Percentiles rank a stretch among this genome's conserved stretches.
phyloP scores from a whole-genome alignment of 139 green algal species.

The Limnomonas spitsbergensis region DNA sequence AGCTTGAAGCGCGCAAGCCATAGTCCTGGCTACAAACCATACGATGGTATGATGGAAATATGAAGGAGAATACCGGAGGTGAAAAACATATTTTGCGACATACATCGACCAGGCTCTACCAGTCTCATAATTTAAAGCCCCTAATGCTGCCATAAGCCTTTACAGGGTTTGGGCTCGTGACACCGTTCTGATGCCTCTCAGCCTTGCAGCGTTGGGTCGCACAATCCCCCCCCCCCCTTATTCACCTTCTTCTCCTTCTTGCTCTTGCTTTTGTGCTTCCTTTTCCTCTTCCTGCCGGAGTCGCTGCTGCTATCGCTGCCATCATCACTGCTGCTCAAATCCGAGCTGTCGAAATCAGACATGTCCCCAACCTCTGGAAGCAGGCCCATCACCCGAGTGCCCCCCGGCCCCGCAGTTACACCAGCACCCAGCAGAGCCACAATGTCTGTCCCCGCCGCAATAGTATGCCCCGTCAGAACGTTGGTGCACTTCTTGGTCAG shows the following conservation, averaged over 20 bases:
- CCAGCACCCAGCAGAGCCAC: not conserved
- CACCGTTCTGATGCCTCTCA: too few relatives aligned
- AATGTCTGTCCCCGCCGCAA: not conserved
- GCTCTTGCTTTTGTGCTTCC: slow-evolving; percentile 36
- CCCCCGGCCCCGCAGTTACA: slow-evolving; percentile 18
- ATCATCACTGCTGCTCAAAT: slow-evolving; percentile 14
- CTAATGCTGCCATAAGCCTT: too few relatives aligned
- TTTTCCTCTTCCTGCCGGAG: slow-evolving; percentile 20
- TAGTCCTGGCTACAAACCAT: too few relatives aligned
- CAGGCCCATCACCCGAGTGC: slow-evolving; percentile 26
- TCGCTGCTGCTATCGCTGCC: slow-evolving; percentile 24
- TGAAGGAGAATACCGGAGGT: too few relatives aligned
- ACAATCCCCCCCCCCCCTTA: too few relatives aligned
- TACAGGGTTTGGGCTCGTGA: too few relatives aligned
- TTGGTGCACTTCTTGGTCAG: slow-evolving; percentile 88
- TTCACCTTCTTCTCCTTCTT: slow-evolving; percentile 25
- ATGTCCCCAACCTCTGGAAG: slow-evolving; percentile 26
- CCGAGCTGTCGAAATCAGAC: slow-evolving; percentile 25
- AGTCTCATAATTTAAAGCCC: too few relatives aligned
- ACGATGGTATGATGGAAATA: too few relatives aligned
- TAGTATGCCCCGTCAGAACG: slow-evolving; percentile 43
- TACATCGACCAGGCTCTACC: too few relatives aligned
- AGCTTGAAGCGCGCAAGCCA: too few relatives aligned
- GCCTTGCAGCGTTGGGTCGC: too few relatives aligned
- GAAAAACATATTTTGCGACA: too few relatives aligned